These are phyloP conservation scores for Daldinia loculata DNA, from an alignment of 495 filamentous ascomycete genomes.

Conservation along the genomic window DNA sequence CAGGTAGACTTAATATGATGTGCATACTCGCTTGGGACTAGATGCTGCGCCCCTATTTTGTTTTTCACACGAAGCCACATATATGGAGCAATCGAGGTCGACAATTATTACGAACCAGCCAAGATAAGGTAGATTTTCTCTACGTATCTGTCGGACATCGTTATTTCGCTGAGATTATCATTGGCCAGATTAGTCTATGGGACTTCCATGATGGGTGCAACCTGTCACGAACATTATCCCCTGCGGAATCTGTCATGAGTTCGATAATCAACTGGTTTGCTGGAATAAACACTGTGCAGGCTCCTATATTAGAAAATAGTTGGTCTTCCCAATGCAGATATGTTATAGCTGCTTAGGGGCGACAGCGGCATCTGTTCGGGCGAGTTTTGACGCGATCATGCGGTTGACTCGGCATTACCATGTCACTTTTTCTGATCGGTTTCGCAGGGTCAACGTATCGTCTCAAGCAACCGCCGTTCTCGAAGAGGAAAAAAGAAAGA, in stretches of 20 bases:
- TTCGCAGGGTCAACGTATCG: conserved; percentile 64
- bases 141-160: background rate
- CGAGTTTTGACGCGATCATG: conserved; percentile 44
- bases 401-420: background rate
- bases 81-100: background rate
- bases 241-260: background rate
- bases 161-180: background rate
- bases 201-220: background rate
- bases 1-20: conserved; percentile 61
- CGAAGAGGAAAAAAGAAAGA: conserved; percentile 88
- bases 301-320: conserved; percentile 5
- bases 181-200: background rate
- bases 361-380: conserved; percentile 32
- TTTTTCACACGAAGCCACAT: background rate
- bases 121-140: background rate
- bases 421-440: conserved; percentile 52
- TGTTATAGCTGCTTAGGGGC: conserved; percentile 3
- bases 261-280: background rate
- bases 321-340: background rate
- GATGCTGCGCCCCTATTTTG: conserved; percentile 15
- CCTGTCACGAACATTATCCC: background rate
- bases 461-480: conserved; percentile 75
- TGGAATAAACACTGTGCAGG: background rate
- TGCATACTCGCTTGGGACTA: conserved; percentile 44
- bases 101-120: background rate